These are phyloP conservation scores for Plantago lanceolata DNA, from an alignment of 305 asterid genomes.

Conservation along the genomic window DNA sequence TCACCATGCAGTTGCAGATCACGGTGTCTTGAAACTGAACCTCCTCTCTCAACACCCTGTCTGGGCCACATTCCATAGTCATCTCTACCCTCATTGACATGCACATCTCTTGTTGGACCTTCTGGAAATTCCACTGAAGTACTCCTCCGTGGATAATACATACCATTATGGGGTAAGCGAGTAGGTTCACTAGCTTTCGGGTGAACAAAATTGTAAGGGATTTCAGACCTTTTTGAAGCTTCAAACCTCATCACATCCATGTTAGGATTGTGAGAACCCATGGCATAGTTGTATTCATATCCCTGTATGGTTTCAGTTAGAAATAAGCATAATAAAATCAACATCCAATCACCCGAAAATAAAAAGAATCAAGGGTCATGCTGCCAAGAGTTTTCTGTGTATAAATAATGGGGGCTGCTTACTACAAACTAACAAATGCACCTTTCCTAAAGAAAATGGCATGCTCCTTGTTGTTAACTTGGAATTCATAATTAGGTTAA, in stretches of 20 bases:
- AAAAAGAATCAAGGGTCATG: neutral
- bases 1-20: conserved; percentile 32
- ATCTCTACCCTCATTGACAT: conserved; percentile 39
- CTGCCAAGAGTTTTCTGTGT: no score
- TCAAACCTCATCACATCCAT: conserved; percentile 30
- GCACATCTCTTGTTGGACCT: conserved; percentile 35
- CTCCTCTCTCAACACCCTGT: conserved; percentile 43
- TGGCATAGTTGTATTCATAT: conserved; percentile 29
- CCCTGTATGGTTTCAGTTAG: conserved; percentile 32
- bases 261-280: conserved; percentile 32
- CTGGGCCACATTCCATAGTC: conserved; percentile 28
- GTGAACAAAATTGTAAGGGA: conserved; percentile 30
- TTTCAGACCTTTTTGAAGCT: conserved; percentile 29
- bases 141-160: conserved; percentile 39
- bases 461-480: no score
- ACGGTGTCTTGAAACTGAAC: conserved; percentile 33
- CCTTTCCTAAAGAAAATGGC: no score
- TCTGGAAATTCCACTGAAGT: conserved; percentile 42
- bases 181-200: conserved; percentile 35
- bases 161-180: conserved; percentile 29
- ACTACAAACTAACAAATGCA: no score
- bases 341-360: neutral
- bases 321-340: neutral
- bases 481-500: no score
- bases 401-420: no score